Base-by-base conservation (phyloP, 768 basidiomycete genomes). In the Boletus barrowsii region DNA sequence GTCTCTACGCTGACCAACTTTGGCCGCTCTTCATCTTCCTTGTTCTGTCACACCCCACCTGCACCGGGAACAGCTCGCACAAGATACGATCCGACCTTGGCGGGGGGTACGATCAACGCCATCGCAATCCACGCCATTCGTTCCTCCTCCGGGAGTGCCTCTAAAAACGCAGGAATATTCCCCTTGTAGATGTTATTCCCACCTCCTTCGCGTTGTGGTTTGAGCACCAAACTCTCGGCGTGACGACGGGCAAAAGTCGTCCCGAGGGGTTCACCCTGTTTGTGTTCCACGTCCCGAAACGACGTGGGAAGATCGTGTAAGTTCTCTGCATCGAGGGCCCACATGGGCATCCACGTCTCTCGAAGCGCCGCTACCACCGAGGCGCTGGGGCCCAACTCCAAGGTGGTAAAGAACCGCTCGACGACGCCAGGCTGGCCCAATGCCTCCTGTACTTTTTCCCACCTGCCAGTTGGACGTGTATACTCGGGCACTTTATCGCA, bases 161-260 rank as follows among this genome's bases (percentile, higher is more conserved):
- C 82, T 3, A 99, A 74, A 71, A 93, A 93, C 0, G 75, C 58
- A 0, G 90, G 90, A 46, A 98, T 96, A 45, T 85, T 83, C 3
- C 75, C 75, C 55, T 89, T 88, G 73, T 98, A 98, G 24, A 98
- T 80, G 62, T 99, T 99, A 64, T 98, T 97, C 9, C 96, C 96
- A 1, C 96, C 96, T 2, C 96, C 96, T 75, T 99, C 96, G n/a
- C 95, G 81, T 68, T 98, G 96, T 0, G 96, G 96, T 69, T 99
- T 99, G 45, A 99, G 79, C 3, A 98, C 96, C 26, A 93, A 82
- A 7, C 77, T 73, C 7, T 72, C 66, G 0, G 84, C 78, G 14
- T 74, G 40, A 5, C 22, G 30, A 29, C 60, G 63, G 3, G 69
- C 68, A 14, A 62, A 53, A 1, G 53, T 46, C 42, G 46, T 65